A percentile compares a stretch with the other conserved stretches of the same genome.
phyloP scores from a whole-genome alignment of 1,139 yeast species.

The Torulaspora pretoriensis region DNA sequence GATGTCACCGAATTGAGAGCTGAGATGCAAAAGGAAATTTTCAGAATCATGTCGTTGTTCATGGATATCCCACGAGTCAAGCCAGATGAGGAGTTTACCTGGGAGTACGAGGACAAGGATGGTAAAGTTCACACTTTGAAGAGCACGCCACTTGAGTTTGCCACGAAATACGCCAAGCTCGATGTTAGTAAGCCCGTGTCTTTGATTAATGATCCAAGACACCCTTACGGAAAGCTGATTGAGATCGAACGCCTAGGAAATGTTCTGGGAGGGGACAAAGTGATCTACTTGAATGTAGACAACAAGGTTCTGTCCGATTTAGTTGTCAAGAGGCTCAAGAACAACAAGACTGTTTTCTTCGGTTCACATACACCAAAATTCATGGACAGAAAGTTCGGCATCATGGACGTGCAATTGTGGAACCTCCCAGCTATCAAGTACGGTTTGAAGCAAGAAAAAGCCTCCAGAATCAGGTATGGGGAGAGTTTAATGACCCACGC shows the following conservation, averaged over 20 bases:
- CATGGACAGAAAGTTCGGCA: slow-evolving; percentile 56
- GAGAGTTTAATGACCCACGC: slow-evolving; percentile 81
- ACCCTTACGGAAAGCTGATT: slow-evolving; percentile 55
- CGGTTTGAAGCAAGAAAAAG: slow-evolving; percentile 53
- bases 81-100: slow-evolving; percentile 58
- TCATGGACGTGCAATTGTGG: slow-evolving; percentile 67
- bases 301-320: slow-evolving; percentile 53
- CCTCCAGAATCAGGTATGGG: slow-evolving; percentile 52
- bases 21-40: slow-evolving; percentile 55
- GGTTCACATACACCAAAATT: slow-evolving; percentile 81
- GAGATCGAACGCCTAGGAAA: slow-evolving; percentile 72
- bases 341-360: slow-evolving; percentile 73
- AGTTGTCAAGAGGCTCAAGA: slow-evolving; percentile 63
- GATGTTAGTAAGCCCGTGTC: slow-evolving; percentile 58
- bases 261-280: slow-evolving; percentile 61
- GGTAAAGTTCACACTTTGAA: slow-evolving; percentile 51
- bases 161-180: slow-evolving; percentile 46
- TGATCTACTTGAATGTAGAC: slow-evolving; percentile 64
- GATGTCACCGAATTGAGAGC: slow-evolving; percentile 41
- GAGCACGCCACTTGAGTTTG: slow-evolving; percentile 63
- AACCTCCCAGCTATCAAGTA: slow-evolving; percentile 62
- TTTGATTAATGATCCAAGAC: slow-evolving; percentile 76
- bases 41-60: slow-evolving; percentile 58
- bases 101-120: slow-evolving; percentile 75
- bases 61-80: slow-evolving; percentile 72